Evolutionary conservation across 306 rosid genomes (phyloP).

Genomic region (Sicyos baderoa): DNA sequence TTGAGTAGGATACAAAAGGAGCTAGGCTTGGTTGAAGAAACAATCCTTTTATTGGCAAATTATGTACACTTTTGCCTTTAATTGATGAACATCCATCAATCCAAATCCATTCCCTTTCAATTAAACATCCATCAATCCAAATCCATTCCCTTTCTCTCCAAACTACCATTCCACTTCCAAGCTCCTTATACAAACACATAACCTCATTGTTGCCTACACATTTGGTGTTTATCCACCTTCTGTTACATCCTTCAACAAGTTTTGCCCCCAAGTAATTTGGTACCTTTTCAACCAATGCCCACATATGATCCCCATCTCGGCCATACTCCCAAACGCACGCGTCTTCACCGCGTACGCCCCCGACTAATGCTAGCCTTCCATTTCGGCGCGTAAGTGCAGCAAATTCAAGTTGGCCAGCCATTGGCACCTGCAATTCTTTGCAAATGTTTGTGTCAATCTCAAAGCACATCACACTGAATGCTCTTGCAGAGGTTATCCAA

Average conservation of each 20-base stretch:
- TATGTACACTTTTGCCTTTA: constrained; percentile 35
- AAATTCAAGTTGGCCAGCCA: constrained; percentile 57
- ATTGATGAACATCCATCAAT: constrained; percentile 41
- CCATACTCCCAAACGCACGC: constrained; percentile 51
- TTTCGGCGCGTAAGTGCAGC: constrained; percentile 44
- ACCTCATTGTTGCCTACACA: constrained; percentile 47
- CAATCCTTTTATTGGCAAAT: constrained; percentile 43
- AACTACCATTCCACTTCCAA: constrained; percentile 53
- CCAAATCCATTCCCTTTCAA: constrained; percentile 72
- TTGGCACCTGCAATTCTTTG: constrained; percentile 51
- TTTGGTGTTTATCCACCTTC: constrained; percentile 49
- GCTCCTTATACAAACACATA: constrained; percentile 47
- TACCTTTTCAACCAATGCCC: constrained; percentile 49
- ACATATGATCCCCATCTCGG: constrained; percentile 30
- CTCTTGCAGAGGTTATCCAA: constrained; percentile 75
- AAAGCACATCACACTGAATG: constrained; percentile 46
- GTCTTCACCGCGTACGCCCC: constrained; percentile 38
- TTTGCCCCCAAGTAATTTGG: constrained; percentile 44
- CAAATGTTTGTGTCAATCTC: constrained; percentile 35
- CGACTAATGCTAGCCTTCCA: constrained; percentile 40
- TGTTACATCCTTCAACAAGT: constrained; percentile 36
- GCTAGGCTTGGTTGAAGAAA: constrained; percentile 59
- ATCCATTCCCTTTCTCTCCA: constrained; percentile 55
- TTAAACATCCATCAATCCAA: constrained; percentile 64
- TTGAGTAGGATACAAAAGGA: constrained; percentile 21